These are phyloP conservation scores for Arthrobotrys musiformis DNA, from an alignment of 2,329 filamentous ascomycete species.

Conservation along the genomic window DNA sequence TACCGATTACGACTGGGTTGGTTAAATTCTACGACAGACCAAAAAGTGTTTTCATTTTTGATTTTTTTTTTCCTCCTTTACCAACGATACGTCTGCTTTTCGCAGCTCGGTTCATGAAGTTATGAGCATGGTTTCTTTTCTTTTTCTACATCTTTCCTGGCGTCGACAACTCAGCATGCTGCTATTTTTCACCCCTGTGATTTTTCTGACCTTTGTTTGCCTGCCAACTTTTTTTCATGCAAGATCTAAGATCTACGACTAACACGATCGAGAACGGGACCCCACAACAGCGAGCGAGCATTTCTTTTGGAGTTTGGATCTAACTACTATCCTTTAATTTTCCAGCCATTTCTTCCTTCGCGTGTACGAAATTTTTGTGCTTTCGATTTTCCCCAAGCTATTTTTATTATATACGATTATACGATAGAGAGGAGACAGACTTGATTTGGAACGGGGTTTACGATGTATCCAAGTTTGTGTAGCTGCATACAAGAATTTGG, in stretches of 20 bases:
- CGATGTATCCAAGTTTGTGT: neutral
- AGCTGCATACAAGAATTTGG: slow-evolving; percentile 13
- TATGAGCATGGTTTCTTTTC: slow-evolving; percentile 17
- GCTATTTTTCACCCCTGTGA: slow-evolving; percentile 3
- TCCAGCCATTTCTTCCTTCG: neutral
- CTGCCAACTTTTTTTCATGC: slow-evolving; percentile 20
- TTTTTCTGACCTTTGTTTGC: slow-evolving; percentile 15
- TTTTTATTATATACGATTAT: slow-evolving; percentile 1
- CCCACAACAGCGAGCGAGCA: slow-evolving; percentile 20
- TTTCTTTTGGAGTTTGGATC: slow-evolving; percentile 22
- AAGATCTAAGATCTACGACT: slow-evolving; percentile 19
- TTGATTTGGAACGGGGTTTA: neutral
- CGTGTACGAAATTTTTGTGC: slow-evolving; percentile 24
- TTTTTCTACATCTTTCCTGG: neutral
- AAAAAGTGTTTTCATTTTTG: neutral
- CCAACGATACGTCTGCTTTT: neutral
- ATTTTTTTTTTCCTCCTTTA: neutral
- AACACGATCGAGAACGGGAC: slow-evolving; percentile 2
- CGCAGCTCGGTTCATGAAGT: neutral
- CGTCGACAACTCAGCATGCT: slow-evolving; percentile 12
- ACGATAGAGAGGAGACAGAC: slow-evolving; percentile 11
- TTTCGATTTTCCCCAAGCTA: neutral
- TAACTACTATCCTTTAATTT: slow-evolving; percentile 21
- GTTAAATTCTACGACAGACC: slow-evolving; percentile 17
- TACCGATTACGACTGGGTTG: slow-evolving; percentile 48